A percentile compares a stretch with the other conserved stretches of the same genome.
Evolutionary conservation across 768 basidiomycete species (phyloP).

Genomic region (Suillus subaureus): DNA sequence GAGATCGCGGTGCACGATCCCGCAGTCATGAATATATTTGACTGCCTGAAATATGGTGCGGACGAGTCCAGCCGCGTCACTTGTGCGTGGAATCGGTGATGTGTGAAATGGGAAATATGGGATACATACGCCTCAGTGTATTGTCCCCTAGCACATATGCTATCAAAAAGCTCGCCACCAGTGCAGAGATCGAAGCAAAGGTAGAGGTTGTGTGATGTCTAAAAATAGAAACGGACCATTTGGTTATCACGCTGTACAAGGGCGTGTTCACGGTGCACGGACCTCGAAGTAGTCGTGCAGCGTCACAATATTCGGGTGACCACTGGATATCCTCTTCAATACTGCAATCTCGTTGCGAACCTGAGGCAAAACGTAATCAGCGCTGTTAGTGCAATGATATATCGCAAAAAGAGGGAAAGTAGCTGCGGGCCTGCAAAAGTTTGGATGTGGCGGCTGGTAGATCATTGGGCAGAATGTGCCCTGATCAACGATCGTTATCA

Average conservation of each 20-base stretch:
- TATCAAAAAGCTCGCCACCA: constrained; percentile 97
- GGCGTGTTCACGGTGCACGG: constrained; percentile 18
- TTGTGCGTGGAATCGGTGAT: constrained; percentile 29
- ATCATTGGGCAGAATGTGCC: constrained; percentile 8
- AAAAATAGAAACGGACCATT: constrained; percentile 5
- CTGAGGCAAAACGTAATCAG: constrained; percentile 40
- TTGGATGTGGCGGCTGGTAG: background rate
- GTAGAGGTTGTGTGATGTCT: constrained; percentile 93
- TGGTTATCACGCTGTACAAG: constrained; percentile 3
- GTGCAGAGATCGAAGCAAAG: constrained; percentile 96
- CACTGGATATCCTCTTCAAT: constrained; percentile 90
- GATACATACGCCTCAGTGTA: constrained; percentile 86
- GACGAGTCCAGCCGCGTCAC: constrained; percentile 88
- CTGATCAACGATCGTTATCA: constrained; percentile 17
- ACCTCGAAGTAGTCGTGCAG: constrained; percentile 97
- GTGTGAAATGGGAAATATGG: constrained; percentile 23
- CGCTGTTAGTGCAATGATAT: constrained; percentile 16
- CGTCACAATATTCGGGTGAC: constrained; percentile 88
- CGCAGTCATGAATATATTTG: constrained; percentile 86
- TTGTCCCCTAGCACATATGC: constrained; percentile 96
- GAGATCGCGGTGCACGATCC: constrained; percentile 95
- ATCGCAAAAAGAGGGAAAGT: constrained; percentile 18
- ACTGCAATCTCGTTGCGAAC: constrained; percentile 97
- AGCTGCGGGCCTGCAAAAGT: background rate
- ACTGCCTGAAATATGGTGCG: constrained; percentile 87